Evolutionary conservation across 371 early-diverging fungal species (phyloP).

Genomic region (Rhizoclosmatium hyalinum): DNA sequence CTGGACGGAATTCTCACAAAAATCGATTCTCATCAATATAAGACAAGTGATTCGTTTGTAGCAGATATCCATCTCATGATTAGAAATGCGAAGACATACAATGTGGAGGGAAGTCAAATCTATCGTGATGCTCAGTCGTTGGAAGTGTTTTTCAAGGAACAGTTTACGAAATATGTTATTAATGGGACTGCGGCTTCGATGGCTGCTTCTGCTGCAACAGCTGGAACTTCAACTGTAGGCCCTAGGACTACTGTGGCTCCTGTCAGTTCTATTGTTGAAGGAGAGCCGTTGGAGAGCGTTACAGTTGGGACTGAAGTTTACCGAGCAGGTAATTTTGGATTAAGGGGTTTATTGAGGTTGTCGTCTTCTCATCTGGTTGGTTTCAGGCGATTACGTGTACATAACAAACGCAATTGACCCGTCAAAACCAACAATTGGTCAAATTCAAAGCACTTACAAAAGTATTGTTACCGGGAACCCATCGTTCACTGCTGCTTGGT

Average conservation of each 20-base stretch:
- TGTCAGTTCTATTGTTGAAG: not conserved
- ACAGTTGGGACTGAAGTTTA: conserved; percentile 11
- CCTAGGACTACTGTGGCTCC: not conserved
- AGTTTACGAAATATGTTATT: conserved; percentile 13
- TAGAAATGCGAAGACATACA: conserved; percentile 45
- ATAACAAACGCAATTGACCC: conserved; percentile 49
- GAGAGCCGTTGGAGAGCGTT: conserved; percentile 26
- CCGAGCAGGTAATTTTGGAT: conserved; percentile 12
- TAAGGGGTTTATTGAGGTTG: not conserved
- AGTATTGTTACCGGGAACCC: not conserved
- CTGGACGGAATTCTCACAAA: conserved; percentile 62
- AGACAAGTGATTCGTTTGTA: conserved; percentile 33
- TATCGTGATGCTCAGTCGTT: conserved; percentile 54
- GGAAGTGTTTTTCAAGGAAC: conserved; percentile 25
- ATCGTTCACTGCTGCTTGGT: conserved; percentile 52
- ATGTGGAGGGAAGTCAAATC: conserved; percentile 43
- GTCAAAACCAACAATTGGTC: conserved; percentile 53
- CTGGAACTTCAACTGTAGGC: not conserved
- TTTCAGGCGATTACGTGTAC: conserved; percentile 55
- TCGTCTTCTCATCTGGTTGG: not conserved
- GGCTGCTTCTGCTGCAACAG: not conserved
- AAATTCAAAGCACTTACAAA: conserved; percentile 39
- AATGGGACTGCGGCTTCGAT: not conserved
- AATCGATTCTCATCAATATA: conserved; percentile 34
- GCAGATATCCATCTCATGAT: conserved; percentile 44